phyloP scores from a whole-genome alignment of 495 filamentous ascomycete genomes.

The Aspergillus sparsus region DNA sequence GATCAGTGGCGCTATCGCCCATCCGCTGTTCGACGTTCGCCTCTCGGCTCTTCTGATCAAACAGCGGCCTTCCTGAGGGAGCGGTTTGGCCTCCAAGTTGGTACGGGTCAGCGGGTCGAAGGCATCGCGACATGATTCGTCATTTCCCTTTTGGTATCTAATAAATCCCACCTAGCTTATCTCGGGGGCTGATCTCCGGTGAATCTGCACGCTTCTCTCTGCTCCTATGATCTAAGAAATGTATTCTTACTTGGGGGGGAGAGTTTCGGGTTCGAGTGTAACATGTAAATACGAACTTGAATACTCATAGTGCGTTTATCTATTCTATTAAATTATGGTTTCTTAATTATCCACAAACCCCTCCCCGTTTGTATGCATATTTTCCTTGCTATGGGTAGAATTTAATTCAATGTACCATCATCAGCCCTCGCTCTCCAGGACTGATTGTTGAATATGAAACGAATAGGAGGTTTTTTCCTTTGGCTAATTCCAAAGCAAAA shows the following conservation, averaged over 20 bases:
- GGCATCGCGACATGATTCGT: constrained; percentile 28
- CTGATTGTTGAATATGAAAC: neutral
- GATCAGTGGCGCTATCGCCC: constrained; percentile 58
- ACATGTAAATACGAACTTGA: neutral
- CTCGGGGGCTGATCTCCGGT: no score
- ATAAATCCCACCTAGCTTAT: no score
- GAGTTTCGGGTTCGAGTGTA: neutral
- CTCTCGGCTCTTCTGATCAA: constrained; percentile 39
- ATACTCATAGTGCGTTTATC: neutral
- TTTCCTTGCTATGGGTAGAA: no score
- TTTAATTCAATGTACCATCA: no score
- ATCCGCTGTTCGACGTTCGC: constrained; percentile 27
- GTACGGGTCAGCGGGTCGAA: constrained; percentile 41
- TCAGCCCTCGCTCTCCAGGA: no score
- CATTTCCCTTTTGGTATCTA: constrained; percentile 18
- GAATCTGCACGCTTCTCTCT: no score
- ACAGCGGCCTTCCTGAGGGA: constrained; percentile 48
- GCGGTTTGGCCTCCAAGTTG: constrained; percentile 45
- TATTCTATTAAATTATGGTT: neutral
- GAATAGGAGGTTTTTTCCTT: no score
- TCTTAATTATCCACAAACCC: no score
- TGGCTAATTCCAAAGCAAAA: no score
- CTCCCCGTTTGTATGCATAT: no score
- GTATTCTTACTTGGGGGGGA: neutral
- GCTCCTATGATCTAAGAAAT: no score